Conservation (phyloP, 352 stramenopile species). For the Thraustotheca clavata region DNA sequence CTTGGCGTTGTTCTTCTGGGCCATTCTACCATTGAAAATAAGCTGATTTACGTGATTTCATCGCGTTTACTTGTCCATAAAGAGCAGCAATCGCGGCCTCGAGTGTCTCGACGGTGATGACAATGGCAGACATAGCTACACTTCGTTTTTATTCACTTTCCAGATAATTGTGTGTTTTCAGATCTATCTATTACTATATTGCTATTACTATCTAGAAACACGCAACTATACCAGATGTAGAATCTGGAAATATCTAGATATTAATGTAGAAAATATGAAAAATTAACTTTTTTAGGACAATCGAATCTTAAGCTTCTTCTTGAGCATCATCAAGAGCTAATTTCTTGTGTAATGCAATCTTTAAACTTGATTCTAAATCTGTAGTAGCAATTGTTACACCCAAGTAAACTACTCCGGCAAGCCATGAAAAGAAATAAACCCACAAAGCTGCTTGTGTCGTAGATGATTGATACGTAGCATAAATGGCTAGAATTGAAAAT, state of each 20-base stretch:
- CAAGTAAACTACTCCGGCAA: not conserved
- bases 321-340: not conserved
- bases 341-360: not conserved
- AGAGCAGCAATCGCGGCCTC: slow-evolving; percentile 16
- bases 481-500: not conserved
- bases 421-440: slow-evolving; percentile 15
- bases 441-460: not conserved
- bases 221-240: too few relatives aligned
- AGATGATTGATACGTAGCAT: not conserved
- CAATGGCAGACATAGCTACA: not conserved
- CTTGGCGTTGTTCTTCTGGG: slow-evolving; percentile 5
- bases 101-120: slow-evolving; percentile 13
- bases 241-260: too few relatives aligned
- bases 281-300: too few relatives aligned
- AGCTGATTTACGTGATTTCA: too few relatives aligned
- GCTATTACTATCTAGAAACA: too few relatives aligned
- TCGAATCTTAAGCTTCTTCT: not conserved
- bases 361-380: slow-evolving; percentile 7
- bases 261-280: too few relatives aligned
- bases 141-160: too few relatives aligned
- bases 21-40: not conserved
- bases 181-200: too few relatives aligned
- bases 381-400: not conserved
- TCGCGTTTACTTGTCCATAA: slow-evolving; percentile 5
- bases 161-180: too few relatives aligned